Conservation (phyloP, 2,329 filamentous ascomycete species). For the Alternaria hordeiaustralica region DNA sequence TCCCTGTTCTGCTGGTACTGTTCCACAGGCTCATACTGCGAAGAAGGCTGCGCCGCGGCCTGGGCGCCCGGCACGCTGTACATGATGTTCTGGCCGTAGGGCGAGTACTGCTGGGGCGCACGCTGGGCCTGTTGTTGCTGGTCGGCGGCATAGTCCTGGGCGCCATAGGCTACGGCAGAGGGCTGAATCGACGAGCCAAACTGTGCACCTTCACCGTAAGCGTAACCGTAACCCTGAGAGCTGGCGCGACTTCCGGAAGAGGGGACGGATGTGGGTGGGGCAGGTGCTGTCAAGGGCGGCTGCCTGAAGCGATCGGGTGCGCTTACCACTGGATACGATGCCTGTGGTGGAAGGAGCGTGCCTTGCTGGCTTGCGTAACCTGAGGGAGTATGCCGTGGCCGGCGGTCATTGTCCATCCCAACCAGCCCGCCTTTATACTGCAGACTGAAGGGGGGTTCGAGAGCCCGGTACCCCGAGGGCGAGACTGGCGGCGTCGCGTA, state of each 20-base stretch:
- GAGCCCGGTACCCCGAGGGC: constrained; percentile 68
- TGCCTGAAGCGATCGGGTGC: constrained; percentile 58
- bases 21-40: constrained; percentile 74
- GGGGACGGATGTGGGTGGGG: constrained; percentile 51
- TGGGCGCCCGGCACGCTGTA: constrained; percentile 68
- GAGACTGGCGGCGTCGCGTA: constrained; percentile 68
- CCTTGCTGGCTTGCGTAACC: constrained; percentile 63
- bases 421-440: constrained; percentile 59
- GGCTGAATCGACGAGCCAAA: constrained; percentile 61
- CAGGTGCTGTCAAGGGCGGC: constrained; percentile 51
- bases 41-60: constrained; percentile 58
- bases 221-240: constrained; percentile 57
- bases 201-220: constrained; percentile 61
- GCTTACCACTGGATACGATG: constrained; percentile 53
- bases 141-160: constrained; percentile 67
- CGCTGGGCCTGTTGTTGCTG: constrained; percentile 65
- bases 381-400: constrained; percentile 75
- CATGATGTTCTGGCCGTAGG: constrained; percentile 72
- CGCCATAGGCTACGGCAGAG: constrained; percentile 64
- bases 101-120: constrained; percentile 54
- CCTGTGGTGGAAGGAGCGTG: constrained; percentile 53
- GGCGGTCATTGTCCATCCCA: constrained; percentile 79
- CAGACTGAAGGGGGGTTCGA: constrained; percentile 64
- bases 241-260: constrained; percentile 48
- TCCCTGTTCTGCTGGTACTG: constrained; percentile 73